Evolutionary conservation across 805 yeast genomes (phyloP), one percentile per base, ranked within the genome.

Genomic region (Cyberlindnera americana): DNA sequence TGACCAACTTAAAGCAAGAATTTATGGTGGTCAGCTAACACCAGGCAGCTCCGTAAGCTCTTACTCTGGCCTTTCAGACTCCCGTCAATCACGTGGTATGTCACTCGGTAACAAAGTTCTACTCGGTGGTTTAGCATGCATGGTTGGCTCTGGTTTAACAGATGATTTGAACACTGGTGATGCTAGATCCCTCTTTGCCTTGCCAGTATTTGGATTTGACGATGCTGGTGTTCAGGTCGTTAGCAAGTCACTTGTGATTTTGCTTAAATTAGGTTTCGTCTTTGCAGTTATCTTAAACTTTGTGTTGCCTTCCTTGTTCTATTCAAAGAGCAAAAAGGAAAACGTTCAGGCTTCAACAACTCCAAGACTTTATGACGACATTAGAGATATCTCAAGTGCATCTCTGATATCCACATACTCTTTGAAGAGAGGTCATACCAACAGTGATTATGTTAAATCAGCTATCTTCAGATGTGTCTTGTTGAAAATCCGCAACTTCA

Each of bases 51-150:
- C 53, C 17, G 40, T 49, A 28, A 29, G 49, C 8, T 43, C 48
- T 13, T 40, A 37, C 33, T 43, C 54, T 5, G 22, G 30, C 25
- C 2, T 25, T 7, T 25, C 41, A 18, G 45, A 43, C 17, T 11
- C 22, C 11, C 28, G 27, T 6, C 29, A 29, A 12, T 42, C 28
- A 19, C 42, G 37, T 24, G 46, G 50, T 19, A 26, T 40, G 28
- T 44, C 47, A 3, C 47, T 64, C n/a, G 53, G 70, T 10, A 73
- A 70, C 45, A 79, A 77, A 55, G 52, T 75, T 19, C 56, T 81
- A 31, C 53, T 81, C 45, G 87, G 86, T 13, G 82, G 85, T 16
- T 66, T 80, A 66, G 81, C 83, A 18, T 68, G 79, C 37, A 69
- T 81, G 52, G 69, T 78, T 62, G 86, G 86, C 19, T 71, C 82